Evolutionary conservation across 73 alveolate genomes (phyloP), one percentile per base, ranked within the genome.

Genomic region (Blepharisma stoltei): DNA sequence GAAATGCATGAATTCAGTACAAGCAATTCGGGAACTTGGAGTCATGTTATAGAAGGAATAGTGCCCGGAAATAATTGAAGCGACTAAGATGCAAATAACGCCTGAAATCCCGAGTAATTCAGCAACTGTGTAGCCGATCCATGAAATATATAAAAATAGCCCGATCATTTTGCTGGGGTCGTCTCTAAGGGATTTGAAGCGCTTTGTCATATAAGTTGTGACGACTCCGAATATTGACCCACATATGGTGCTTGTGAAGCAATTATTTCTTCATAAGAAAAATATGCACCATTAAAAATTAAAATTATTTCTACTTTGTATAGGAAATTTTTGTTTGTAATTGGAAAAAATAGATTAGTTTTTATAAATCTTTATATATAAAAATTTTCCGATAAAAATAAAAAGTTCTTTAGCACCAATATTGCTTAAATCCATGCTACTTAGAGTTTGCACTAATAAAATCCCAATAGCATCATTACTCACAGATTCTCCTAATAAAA

Each of bases 401-500:
- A 0, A 0, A 20, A 60, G 4, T 18, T 14, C n/a, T 21, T 2
- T 6, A 25, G 55, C 44, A 11, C 23, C 80, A 75, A 71, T 80
- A 70, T 71, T 81, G 81, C 81, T 86, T 78, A 54, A 90, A 76
- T 66, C 81, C 70, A 84, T 69, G 76, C 50, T 89, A 65, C 82
- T 83, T 71, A 65, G 83, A 71, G 49, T 81, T 70, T 76, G 85
- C 80, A 93, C 92, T 37, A 96, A 67, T 7, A 96, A 93, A 21
- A 96, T 96, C 50, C 98, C 83, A 18, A 93, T 98, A 6, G 99
- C 98, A 86, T 96, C 99, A 88, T 96, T 96, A 14, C 93, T 90
- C n/a, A 94, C 97, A 41, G 98, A 98, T 79, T 96, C 99, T 53
- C 99, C 99, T 75, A 96, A 96, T 65, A 96, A 78, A 52, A 96